These are phyloP conservation scores for Tylopilus plumbeoviolaceoides DNA, from an alignment of 768 basidiomycete genomes.

Conservation along the genomic window DNA sequence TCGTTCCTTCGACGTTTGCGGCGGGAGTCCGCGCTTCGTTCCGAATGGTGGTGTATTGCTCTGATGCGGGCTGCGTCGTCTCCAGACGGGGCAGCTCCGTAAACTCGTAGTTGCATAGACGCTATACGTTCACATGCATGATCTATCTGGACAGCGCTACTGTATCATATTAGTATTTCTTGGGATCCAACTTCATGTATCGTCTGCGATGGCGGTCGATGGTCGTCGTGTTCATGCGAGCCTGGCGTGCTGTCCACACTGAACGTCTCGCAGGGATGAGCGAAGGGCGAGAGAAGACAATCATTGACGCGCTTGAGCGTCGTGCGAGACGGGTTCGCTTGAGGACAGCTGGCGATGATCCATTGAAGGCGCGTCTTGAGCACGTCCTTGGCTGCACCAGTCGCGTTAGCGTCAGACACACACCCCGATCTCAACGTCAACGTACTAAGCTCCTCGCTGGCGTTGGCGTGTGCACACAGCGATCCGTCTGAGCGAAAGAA, in stretches of 20 bases:
- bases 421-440: neutral
- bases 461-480: constrained; percentile 8
- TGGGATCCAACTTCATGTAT: neutral
- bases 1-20: constrained; percentile 73
- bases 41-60: constrained; percentile 58
- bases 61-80: constrained; percentile 28
- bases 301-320: constrained; percentile 80
- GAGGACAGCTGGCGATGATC: constrained; percentile 72
- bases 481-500: constrained; percentile 57
- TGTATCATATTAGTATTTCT: neutral
- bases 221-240: neutral
- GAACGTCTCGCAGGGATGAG: neutral
- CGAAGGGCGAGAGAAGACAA: constrained; percentile 50
- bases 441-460: constrained; percentile 18
- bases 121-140: neutral
- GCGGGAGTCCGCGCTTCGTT: constrained; percentile 55
- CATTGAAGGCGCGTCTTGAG: constrained; percentile 79
- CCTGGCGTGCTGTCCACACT: neutral
- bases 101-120: neutral
- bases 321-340: constrained; percentile 78
- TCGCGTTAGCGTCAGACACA: neutral
- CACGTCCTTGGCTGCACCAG: constrained; percentile 46
- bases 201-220: neutral
- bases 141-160: neutral
- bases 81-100: constrained; percentile 1